Evolutionary conservation across 2,329 filamentous ascomycete genomes (phyloP).

Genomic region (Verticillium longisporum): DNA sequence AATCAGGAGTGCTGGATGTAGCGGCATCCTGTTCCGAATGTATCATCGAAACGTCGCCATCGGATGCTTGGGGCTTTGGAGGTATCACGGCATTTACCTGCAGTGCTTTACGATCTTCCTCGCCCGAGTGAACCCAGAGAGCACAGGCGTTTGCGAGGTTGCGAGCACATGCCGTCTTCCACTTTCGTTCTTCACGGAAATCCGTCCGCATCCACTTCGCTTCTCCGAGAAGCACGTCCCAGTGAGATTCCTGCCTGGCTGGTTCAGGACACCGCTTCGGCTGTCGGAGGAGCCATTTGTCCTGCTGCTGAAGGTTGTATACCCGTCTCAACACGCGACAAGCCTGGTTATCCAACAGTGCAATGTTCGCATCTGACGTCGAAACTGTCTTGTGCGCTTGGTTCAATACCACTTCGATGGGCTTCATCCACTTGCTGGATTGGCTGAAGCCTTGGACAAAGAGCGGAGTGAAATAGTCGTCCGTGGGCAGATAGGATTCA

Average conservation of each 20-base stretch:
- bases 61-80: constrained; percentile 24
- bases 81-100: constrained; percentile 57
- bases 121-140: constrained; percentile 64
- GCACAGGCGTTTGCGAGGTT: constrained; percentile 78
- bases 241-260: constrained; percentile 67
- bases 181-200: constrained; percentile 88
- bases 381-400: constrained; percentile 86
- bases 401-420: constrained; percentile 64
- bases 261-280: constrained; percentile 81
- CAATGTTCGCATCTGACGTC: constrained; percentile 76
- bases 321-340: constrained; percentile 80
- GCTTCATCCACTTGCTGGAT: constrained; percentile 52
- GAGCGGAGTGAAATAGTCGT: constrained; percentile 58
- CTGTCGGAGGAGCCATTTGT: constrained; percentile 89
- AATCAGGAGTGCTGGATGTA: constrained; percentile 57
- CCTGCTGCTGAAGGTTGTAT: constrained; percentile 82
- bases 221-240: constrained; percentile 81
- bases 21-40: constrained; percentile 23
- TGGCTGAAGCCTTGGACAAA: constrained; percentile 53
- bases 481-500: constrained; percentile 37
- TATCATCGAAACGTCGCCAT: constrained; percentile 22
- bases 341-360: constrained; percentile 79
- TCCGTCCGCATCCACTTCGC: constrained; percentile 98
- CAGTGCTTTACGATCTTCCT: constrained; percentile 57
- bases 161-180: constrained; percentile 78